phyloP scores from a whole-genome alignment of 331 rosid genomes.

The Ulmus americana region DNA sequence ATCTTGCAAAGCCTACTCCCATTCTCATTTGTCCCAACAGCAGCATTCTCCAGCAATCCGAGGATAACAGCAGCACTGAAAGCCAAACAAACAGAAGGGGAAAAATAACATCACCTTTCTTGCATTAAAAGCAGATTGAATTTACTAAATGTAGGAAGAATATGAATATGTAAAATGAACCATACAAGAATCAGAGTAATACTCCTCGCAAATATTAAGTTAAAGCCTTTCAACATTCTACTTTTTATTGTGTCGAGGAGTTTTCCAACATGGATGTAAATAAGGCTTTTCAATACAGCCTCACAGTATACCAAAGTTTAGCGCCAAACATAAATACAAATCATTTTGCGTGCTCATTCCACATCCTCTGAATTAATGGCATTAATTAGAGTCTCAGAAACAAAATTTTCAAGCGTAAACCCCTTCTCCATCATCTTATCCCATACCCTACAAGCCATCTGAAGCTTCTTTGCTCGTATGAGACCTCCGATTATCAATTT shows the following conservation, averaged over 20 bases:
- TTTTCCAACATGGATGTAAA: background rate
- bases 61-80: background rate
- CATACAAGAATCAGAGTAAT: conserved; percentile 16
- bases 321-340: conserved; percentile 22
- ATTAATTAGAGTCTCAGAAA: conserved; percentile 56
- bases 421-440: conserved; percentile 98
- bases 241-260: conserved; percentile 15
- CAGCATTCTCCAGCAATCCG: conserved; percentile 13
- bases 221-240: conserved; percentile 23
- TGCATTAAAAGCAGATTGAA: background rate
- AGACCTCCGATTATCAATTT: conserved; percentile 82
- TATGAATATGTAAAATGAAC: conserved; percentile 5
- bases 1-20: background rate
- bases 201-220: conserved; percentile 12
- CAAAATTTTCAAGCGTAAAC: conserved; percentile 54
- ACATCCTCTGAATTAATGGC: conserved; percentile 48
- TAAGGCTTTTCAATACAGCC: background rate
- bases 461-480: conserved; percentile 47
- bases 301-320: conserved; percentile 6
- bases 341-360: conserved; percentile 29
- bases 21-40: background rate
- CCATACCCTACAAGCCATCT: conserved; percentile 72
- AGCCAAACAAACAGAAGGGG: background rate
- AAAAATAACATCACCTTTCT: background rate
- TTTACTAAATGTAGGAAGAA: background rate